A percentile compares a stretch with the other conserved stretches of the same genome.
Evolutionary conservation across 371 early-diverging fungal genomes (phyloP).

Genomic region (Circinella umbellata): DNA sequence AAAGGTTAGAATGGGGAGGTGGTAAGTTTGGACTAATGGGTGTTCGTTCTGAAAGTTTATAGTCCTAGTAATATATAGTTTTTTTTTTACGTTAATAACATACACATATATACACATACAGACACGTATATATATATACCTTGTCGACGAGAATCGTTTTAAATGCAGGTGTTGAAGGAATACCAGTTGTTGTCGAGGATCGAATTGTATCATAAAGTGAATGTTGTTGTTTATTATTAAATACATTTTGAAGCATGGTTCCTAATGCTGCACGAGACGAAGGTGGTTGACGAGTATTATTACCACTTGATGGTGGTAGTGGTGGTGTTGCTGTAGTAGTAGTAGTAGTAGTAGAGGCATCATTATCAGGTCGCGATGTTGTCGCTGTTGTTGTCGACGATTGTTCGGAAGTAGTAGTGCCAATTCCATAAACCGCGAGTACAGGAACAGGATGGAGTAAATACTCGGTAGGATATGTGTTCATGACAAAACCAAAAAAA

Average conservation of each 20-base stretch:
- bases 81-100: neutral
- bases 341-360: conserved; percentile 32
- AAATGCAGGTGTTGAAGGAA: conserved; percentile 33
- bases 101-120: neutral
- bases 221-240: conserved; percentile 34
- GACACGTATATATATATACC: conserved; percentile 21
- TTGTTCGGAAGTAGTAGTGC: neutral
- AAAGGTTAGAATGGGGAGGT: conserved; percentile 59
- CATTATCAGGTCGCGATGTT: neutral
- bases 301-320: conserved; percentile 6
- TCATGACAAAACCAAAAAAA: conserved; percentile 42
- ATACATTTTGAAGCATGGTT: conserved; percentile 25
- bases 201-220: conserved; percentile 44
- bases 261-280: conserved; percentile 24
- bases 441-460: conserved; percentile 77
- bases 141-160: conserved; percentile 44
- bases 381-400: neutral
- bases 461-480: conserved; percentile 72
- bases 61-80: conserved; percentile 30
- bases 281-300: conserved; percentile 5
- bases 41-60: conserved; percentile 38
- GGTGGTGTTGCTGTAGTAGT: conserved; percentile 32
- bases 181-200: conserved; percentile 15
- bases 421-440: conserved; percentile 66
- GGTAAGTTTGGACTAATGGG: conserved; percentile 42